Conservation (phyloP, 2,329 filamentous ascomycete species). For the Sordariomycetes sp. region DNA sequence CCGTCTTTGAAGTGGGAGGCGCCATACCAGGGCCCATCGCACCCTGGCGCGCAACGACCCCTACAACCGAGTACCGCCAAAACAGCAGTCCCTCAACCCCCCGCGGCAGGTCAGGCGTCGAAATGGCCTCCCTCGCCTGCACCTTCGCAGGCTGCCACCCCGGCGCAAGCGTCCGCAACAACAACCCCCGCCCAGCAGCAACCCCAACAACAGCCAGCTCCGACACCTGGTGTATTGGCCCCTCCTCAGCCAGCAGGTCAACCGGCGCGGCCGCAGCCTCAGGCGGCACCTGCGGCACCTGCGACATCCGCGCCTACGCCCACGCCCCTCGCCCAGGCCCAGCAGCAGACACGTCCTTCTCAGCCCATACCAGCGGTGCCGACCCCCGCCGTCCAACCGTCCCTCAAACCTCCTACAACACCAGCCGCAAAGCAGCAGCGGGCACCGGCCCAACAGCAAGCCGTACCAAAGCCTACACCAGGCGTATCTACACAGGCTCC, state of each 20-base stretch:
- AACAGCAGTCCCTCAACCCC: background rate
- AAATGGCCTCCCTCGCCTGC: background rate
- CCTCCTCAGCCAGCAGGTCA: conserved; percentile 5
- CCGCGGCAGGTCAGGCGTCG: background rate
- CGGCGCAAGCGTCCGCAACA: background rate
- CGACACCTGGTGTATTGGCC: background rate
- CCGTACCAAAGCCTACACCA: background rate
- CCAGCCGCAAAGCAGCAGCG: background rate
- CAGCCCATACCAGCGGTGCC: background rate
- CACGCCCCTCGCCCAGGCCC: background rate
- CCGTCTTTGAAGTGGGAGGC: conserved; percentile 6
- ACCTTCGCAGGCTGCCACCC: background rate
- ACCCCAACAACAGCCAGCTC: background rate
- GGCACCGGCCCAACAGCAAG: background rate
- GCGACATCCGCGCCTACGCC: background rate
- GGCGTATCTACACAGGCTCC: background rate
- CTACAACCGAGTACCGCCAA: background rate
- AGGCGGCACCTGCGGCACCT: conserved; percentile 14
- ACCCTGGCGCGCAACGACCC: background rate
- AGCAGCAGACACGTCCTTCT: background rate
- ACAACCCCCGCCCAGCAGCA: conserved; percentile 8
- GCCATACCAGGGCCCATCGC: conserved; percentile 5
- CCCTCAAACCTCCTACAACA: background rate
- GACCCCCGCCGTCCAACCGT: background rate
- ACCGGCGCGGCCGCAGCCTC: conserved; percentile 15